Evolutionary conservation across 164 flowering plant genomes (phyloP).

Genomic region (Tinospora cordifolia): DNA sequence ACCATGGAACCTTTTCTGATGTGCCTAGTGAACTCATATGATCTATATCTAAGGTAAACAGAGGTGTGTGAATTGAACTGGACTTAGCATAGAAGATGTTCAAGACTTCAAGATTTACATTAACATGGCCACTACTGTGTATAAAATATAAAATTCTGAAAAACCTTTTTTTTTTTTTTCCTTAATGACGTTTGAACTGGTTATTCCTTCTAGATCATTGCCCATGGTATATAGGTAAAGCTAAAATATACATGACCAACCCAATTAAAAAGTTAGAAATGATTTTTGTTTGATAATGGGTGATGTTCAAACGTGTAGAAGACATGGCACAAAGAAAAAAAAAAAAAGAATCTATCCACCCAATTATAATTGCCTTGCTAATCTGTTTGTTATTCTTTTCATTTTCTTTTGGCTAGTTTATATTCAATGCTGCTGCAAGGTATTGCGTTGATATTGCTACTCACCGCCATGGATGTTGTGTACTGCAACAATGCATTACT

Average conservation of each 20-base stretch:
- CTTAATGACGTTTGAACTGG: neutral
- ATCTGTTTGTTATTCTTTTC: neutral
- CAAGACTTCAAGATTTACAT: neutral
- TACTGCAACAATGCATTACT: slow-evolving; percentile 38
- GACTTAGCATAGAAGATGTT: neutral
- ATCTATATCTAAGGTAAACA: neutral
- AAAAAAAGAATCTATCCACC: neutral
- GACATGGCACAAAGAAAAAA: neutral
- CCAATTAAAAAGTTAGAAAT: neutral
- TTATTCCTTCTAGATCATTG: too few species aligned
- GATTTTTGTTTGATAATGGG: neutral
- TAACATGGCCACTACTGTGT: neutral
- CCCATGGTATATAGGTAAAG: neutral
- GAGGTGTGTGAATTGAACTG: neutral
- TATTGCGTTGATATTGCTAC: slow-evolving; percentile 41
- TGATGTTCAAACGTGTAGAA: neutral
- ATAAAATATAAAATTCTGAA: neutral
- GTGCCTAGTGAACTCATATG: neutral
- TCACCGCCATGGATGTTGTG: slow-evolving; percentile 49
- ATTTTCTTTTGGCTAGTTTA: slow-evolving; percentile 9
- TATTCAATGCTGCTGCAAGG: slow-evolving; percentile 20
- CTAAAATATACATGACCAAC: neutral
- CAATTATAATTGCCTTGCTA: neutral
- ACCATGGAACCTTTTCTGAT: neutral
- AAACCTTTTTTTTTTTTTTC: too few species aligned